A percentile compares a stretch with the other conserved stretches of the same genome.
phyloP scores from a whole-genome alignment of 257 asterid species.

The Solanum arcanum region DNA sequence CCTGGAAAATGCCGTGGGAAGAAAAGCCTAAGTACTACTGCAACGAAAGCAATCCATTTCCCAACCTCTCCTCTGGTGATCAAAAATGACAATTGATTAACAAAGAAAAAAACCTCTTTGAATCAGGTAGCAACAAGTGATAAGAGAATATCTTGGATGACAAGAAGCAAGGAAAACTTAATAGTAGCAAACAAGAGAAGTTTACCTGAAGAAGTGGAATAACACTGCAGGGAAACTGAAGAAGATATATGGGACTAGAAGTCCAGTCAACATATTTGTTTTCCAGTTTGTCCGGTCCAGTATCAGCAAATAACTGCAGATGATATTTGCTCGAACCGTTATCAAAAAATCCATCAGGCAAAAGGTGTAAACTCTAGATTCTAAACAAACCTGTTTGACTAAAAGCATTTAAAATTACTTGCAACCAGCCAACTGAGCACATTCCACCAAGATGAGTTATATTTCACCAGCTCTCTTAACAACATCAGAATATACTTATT shows the following conservation, averaged over 20 bases:
- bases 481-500: neutral
- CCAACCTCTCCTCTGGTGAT: conserved; percentile 79
- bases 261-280: conserved; percentile 37
- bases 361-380: neutral
- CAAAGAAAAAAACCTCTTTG: neutral
- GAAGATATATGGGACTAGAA: conserved; percentile 23
- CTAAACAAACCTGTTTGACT: neutral
- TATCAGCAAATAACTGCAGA: conserved; percentile 17
- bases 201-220: conserved; percentile 50
- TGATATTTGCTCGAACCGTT: neutral
- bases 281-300: conserved; percentile 40
- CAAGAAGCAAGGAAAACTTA: neutral
- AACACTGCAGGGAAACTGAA: conserved; percentile 11
- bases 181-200: neutral
- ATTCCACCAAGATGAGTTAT: neutral
- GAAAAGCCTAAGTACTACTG: conserved; percentile 86
- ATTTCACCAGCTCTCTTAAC: neutral
- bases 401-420: neutral
- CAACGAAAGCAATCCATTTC: conserved; percentile 71
- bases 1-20: conserved; percentile 96
- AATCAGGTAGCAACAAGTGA: neutral
- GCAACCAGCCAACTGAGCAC: neutral
- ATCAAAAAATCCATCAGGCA: neutral
- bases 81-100: neutral
- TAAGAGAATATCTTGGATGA: neutral